Evolutionary conservation across 1,139 yeast genomes (phyloP).

Genomic region (Geotrichum cucujoidarum): DNA sequence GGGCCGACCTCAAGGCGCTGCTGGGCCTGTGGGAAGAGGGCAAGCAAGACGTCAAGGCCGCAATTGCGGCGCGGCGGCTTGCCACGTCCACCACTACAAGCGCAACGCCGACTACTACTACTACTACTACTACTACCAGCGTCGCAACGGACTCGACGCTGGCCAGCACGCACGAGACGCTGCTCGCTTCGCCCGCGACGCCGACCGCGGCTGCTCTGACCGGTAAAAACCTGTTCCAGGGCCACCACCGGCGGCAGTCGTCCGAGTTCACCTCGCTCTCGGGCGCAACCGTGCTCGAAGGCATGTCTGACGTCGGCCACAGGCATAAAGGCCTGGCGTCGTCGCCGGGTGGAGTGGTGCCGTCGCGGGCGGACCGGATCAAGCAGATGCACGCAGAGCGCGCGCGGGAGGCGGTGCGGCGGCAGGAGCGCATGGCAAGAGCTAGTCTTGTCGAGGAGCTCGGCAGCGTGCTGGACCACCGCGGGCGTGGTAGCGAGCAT

Average conservation of each 20-base stretch:
- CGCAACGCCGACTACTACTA: neutral
- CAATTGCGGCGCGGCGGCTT: neutral
- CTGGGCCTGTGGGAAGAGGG: slow-evolving; percentile 35
- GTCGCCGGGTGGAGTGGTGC: neutral
- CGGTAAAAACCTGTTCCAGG: neutral
- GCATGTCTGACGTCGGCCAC: neutral
- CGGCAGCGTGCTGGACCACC: slow-evolving; percentile 25
- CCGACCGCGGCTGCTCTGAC: neutral
- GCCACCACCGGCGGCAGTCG: slow-evolving; percentile 16
- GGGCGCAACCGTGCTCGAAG: slow-evolving; percentile 14
- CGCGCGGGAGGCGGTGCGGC: slow-evolving; percentile 16
- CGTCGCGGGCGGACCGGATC: slow-evolving; percentile 19
- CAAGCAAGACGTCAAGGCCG: neutral
- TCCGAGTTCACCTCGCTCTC: slow-evolving; percentile 10
- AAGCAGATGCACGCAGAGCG: slow-evolving; percentile 26
- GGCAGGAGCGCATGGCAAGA: slow-evolving; percentile 21
- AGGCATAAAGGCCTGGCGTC: neutral
- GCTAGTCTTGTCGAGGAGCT: slow-evolving; percentile 28
- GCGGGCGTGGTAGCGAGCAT: too few relatives aligned
- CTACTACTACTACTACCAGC: neutral
- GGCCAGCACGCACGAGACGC: neutral
- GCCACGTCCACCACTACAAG: neutral
- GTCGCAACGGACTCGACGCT: neutral
- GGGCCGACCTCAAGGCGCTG: slow-evolving; percentile 32
- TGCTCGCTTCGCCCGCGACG: neutral